Base-by-base conservation (phyloP, 495 filamentous ascomycete genomes). In the Cenococcum geophilum region DNA sequence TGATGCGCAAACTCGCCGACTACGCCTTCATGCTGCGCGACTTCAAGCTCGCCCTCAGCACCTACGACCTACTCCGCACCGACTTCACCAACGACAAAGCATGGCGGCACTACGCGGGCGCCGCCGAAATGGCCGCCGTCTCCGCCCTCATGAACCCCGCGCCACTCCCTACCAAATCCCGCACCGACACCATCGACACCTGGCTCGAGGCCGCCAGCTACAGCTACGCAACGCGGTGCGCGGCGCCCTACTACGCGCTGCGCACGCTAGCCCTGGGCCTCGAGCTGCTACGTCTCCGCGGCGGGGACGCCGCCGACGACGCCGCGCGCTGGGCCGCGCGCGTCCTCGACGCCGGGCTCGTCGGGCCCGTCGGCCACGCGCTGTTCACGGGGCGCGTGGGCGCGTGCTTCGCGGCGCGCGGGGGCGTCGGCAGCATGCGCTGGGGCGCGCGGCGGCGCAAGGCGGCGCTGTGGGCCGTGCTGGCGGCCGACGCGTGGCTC, bases 11-110 rank as follows among this genome's bases (percentile, higher is more conserved):
- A 66, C 79, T 98, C 52, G 93, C 89, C 14, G 93, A 98, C 69
- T 98, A 90, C 73, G 86, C 91, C 5, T 95, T 97, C 66, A 95
- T 97, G 88, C 81, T 98, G 22, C 83, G 93, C 23, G 93, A 98
- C 72, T 97, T 84, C 83, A 95, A 92, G 71, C 77, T 98, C n/a
- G 86, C 93, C 48, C 83, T 91, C 65, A 88, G 84, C 9, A 92
- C 87, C 0, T 98, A 96, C 72, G 93, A 97, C 20, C 79, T 97
- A 16, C 78, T 98, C 3, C 82, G 89, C 35, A 79, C 85, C 8
- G 93, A 98, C 68, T 97, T 90, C 68, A 85, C 83, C 59, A 92
- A 92, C 70, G 92, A 97, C 71, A 96, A 97, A 73, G 93, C 93
- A 0, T 97, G 95, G 93, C 87, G 80, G 66, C 91, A 97, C 65